Percentiles rank a stretch among this genome's conserved stretches.
Conservation (phyloP, 306 rosid species). For the Pterocarpus macrocarpus region DNA sequence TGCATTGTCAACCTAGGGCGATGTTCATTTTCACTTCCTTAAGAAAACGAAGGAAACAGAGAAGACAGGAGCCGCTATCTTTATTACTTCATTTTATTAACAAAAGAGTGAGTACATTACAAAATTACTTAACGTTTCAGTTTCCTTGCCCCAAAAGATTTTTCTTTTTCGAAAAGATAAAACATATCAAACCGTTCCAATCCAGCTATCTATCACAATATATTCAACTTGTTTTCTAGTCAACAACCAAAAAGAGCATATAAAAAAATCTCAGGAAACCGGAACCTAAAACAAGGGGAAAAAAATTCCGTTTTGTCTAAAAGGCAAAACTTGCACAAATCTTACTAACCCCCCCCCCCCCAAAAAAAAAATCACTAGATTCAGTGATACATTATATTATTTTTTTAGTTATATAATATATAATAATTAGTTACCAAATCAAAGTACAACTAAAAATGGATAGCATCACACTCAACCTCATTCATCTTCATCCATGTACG, state of each 20-base stretch:
- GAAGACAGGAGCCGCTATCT: not conserved
- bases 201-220: not conserved
- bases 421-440: slow-evolving; percentile 10
- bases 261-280: not conserved
- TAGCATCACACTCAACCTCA: not conserved
- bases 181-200: not conserved
- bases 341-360: not conserved
- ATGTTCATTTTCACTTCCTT: slow-evolving; percentile 11
- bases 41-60: not conserved
- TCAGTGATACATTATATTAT: slow-evolving; percentile 8
- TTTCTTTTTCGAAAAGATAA: not conserved
- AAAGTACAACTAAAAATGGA: slow-evolving; percentile 21
- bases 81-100: too few relatives aligned
- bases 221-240: not conserved
- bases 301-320: not conserved
- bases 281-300: not conserved
- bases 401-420: not conserved
- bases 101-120: not conserved
- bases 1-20: not conserved
- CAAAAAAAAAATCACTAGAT: not conserved
- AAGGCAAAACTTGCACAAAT: slow-evolving; percentile 31
- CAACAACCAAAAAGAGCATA: not conserved
- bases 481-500: not conserved
- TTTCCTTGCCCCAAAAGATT: not conserved
- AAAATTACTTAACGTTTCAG: not conserved